phyloP scores from a whole-genome alignment of 140 eudicot genomes.

The Oenanthe javanica region DNA sequence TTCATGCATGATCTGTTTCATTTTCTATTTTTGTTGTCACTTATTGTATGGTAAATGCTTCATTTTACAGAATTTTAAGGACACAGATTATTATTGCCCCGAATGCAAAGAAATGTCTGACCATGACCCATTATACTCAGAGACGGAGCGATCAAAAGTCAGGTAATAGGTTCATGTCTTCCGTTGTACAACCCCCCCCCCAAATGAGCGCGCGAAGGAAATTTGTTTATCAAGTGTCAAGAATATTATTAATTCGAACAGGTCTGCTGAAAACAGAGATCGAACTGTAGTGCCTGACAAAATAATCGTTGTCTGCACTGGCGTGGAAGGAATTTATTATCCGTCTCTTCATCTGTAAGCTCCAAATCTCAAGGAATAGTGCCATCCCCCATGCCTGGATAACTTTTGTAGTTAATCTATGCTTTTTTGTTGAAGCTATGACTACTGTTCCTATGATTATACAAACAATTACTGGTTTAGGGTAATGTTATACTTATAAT shows the following conservation, averaged over 20 bases:
- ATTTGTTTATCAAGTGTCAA: not conserved
- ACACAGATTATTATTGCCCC: slow-evolving; percentile 68
- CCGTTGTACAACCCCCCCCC: not conserved
- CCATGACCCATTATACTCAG: slow-evolving; percentile 20
- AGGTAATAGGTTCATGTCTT: slow-evolving; percentile 31
- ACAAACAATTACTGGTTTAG: slow-evolving; percentile 6
- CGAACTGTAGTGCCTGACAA: slow-evolving; percentile 45
- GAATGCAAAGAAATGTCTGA: slow-evolving; percentile 48
- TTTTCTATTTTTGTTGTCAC: slow-evolving; percentile 1
- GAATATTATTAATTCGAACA: slow-evolving; percentile 15
- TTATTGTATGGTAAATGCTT: slow-evolving; percentile 13
- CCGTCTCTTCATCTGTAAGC: slow-evolving; percentile 69
- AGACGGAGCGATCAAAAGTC: slow-evolving; percentile 17
- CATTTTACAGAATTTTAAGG: slow-evolving; percentile 43
- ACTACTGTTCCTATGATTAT: not conserved
- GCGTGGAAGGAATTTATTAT: slow-evolving; percentile 67
- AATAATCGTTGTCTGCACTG: slow-evolving; percentile 66
- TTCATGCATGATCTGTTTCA: slow-evolving; percentile 3
- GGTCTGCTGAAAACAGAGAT: slow-evolving; percentile 28
- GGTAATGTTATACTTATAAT: not conserved
- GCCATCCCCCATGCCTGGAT: not conserved
- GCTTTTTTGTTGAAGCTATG: not conserved
- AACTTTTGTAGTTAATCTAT: not conserved
- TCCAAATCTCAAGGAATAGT: not conserved
- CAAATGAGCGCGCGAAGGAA: not conserved